These are phyloP conservation scores for Penicillium arizonense DNA, from an alignment of 495 filamentous ascomycete genomes.

Conservation along the genomic window DNA sequence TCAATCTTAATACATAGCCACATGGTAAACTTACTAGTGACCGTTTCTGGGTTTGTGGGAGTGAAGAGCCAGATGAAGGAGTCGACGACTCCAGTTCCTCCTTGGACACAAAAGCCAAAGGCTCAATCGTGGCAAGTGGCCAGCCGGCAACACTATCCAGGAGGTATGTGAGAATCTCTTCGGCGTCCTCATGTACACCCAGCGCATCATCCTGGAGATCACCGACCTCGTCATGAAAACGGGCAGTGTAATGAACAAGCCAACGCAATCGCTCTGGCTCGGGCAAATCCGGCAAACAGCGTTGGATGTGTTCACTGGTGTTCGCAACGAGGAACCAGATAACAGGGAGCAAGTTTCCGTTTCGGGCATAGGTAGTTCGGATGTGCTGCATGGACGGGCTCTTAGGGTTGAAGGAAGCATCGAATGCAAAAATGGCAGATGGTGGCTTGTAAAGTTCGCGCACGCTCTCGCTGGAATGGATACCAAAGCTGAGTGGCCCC, in stretches of 20 bases:
- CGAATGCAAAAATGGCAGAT: conserved; percentile 52
- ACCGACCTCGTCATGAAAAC: conserved; percentile 44
- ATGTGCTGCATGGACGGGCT: conserved; percentile 40
- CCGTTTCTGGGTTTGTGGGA: conserved; percentile 29
- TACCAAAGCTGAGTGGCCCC: conserved; percentile 45
- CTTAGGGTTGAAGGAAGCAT: conserved; percentile 44
- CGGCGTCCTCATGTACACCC: conserved; percentile 42
- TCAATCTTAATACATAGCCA: not conserved
- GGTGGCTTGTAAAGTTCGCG: conserved; percentile 41
- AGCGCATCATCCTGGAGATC: conserved; percentile 48
- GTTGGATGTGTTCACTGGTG: conserved; percentile 56
- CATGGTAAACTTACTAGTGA: conserved; percentile 29
- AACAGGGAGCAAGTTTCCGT: conserved; percentile 45
- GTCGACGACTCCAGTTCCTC: conserved; percentile 22
- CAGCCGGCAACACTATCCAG: conserved; percentile 38
- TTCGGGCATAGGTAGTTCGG: conserved; percentile 41
- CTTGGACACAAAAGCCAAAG: conserved; percentile 29
- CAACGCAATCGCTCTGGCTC: conserved; percentile 36
- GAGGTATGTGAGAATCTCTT: conserved; percentile 41
- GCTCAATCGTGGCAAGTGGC: conserved; percentile 43
- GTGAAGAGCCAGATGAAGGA: conserved; percentile 18
- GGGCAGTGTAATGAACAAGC: conserved; percentile 38
- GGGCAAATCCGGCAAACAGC: conserved; percentile 46
- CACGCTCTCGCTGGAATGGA: conserved; percentile 43
- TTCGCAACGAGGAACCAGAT: conserved; percentile 53